phyloP scores from a whole-genome alignment of 2,329 filamentous ascomycete genomes.

The Gliomastix tumulicola region DNA sequence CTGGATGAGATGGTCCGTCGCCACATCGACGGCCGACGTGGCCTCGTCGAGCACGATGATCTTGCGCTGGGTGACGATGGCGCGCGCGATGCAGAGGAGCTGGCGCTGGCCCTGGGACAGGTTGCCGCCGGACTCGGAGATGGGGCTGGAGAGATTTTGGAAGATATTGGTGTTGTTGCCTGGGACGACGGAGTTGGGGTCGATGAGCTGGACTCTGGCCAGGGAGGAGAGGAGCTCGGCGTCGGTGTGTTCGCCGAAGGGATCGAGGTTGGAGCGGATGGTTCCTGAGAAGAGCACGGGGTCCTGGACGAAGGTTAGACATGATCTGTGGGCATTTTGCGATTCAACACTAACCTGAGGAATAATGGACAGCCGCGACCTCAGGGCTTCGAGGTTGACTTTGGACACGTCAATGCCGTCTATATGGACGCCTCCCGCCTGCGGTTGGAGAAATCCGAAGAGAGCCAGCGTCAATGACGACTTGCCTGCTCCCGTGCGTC shows the following conservation, averaged over 20 bases:
- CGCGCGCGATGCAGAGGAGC: constrained; percentile 59
- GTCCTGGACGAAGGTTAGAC: constrained; percentile 39
- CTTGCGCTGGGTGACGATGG: constrained; percentile 21
- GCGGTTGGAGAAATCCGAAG: constrained; percentile 82
- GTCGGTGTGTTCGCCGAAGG: constrained; percentile 60
- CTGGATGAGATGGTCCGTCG: constrained; percentile 63
- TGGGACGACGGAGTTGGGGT: not conserved
- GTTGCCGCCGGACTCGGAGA: constrained; percentile 55
- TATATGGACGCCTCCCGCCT: constrained; percentile 57
- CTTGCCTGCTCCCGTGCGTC: constrained; percentile 86
- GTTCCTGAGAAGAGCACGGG: constrained; percentile 71
- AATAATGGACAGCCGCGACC: constrained; percentile 64
- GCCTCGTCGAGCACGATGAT: constrained; percentile 50
- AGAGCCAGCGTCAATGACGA: constrained; percentile 71
- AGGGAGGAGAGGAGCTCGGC: constrained; percentile 56
- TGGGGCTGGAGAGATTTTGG: constrained; percentile 34
- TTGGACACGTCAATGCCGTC: constrained; percentile 64
- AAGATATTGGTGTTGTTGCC: not conserved
- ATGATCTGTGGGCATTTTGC: too few relatives aligned
- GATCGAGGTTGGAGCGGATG: constrained; percentile 63
- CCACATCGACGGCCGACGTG: constrained; percentile 63
- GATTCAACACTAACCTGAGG: constrained; percentile 39
- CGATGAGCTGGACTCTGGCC: constrained; percentile 46
- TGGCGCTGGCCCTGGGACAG: constrained; percentile 65
- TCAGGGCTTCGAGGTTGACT: constrained; percentile 56